phyloP scores from a whole-genome alignment of 2,329 filamentous ascomycete genomes.

The Amylocarpus encephaloides region DNA sequence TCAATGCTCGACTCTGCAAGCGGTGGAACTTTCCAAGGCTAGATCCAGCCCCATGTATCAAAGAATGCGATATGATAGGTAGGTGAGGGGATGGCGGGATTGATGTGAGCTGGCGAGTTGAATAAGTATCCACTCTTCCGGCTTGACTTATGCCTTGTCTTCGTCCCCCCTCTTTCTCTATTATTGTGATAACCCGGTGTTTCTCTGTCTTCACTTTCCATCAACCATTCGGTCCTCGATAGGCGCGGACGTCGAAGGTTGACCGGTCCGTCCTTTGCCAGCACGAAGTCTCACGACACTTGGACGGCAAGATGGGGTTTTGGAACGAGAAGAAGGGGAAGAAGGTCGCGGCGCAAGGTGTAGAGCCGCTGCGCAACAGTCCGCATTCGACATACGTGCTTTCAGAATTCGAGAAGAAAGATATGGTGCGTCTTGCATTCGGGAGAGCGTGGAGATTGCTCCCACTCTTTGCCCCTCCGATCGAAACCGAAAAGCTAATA shows the following conservation, averaged over 20 bases:
- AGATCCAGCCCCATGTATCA: constrained; percentile 1
- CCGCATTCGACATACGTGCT: constrained; percentile 5
- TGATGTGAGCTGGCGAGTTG: not conserved
- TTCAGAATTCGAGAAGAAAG: constrained; percentile 12
- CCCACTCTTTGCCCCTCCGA: not conserved
- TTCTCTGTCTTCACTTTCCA: too few species aligned
- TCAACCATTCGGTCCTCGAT: not conserved
- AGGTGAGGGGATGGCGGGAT: not conserved
- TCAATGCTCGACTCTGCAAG: not conserved
- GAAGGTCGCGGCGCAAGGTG: constrained; percentile 37
- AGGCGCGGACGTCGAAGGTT: not conserved
- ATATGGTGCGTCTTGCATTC: constrained; percentile 6
- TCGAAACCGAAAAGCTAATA: not conserved
- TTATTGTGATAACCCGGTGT: too few species aligned
- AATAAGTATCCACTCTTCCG: not conserved
- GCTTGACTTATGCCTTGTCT: too few species aligned
- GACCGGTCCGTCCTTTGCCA: not conserved
- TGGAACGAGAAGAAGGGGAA: constrained; percentile 5
- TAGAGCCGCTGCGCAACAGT: constrained; percentile 3
- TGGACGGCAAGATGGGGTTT: constrained; percentile 8
- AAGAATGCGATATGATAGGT: not conserved
- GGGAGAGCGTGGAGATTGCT: not conserved
- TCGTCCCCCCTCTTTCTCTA: too few species aligned
- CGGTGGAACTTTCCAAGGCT: not conserved
- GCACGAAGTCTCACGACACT: not conserved